Base-by-base conservation (phyloP, 768 basidiomycete species). In the Kwoniella dendrophila region DNA sequence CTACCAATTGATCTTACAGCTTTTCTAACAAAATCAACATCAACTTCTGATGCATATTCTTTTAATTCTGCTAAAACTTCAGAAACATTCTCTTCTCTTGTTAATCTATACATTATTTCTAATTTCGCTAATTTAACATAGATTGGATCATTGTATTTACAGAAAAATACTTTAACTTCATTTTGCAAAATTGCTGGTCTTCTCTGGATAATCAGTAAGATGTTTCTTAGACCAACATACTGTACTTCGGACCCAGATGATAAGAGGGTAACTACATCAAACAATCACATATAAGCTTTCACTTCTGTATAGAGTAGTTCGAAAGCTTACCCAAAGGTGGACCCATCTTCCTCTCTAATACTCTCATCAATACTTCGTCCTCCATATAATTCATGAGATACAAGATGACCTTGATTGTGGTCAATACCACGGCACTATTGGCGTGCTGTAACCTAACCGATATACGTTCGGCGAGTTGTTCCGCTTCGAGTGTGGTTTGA, bases 321-420 rank as follows among this genome's bases (percentile, higher is more conserved):
- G n/a, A n/a, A 62, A 78, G 33, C 70, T 68, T 29, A 94, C 95
- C 95, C 78, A 99, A 80, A 24, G 96, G 96, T 12, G 96, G 95
- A 0, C 93, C 93, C 90, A 99, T 95, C 82, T 97, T 97, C 79
- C 90, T 88, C 81, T 96, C 96, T 69, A 96, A 88, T 68, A 88
- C 85, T 61, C 96, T 90, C 49, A 96, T 89, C 49, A 92, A 80
- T 41, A 83, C 85, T 60, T 90, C 86, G 76, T 90, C 88, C 64
- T 91, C 89, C 90, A 98, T 98, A 80, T 99, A 98, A 79, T 98
- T 99, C 95, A 99, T 98, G 62, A 98, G 82, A 74, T 95, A 98
- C 20, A 98, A 82, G 26, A 97, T 83, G 56, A 90, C 87, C 81
- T 99, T 98, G 84, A 98, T 90, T 14, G 93, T 90, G n/a, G 95